A percentile compares a stretch with the other conserved stretches of the same genome.
Evolutionary conservation across 78 protist genomes (phyloP).

Genomic region (Planoprotostelium fungivorum): DNA sequence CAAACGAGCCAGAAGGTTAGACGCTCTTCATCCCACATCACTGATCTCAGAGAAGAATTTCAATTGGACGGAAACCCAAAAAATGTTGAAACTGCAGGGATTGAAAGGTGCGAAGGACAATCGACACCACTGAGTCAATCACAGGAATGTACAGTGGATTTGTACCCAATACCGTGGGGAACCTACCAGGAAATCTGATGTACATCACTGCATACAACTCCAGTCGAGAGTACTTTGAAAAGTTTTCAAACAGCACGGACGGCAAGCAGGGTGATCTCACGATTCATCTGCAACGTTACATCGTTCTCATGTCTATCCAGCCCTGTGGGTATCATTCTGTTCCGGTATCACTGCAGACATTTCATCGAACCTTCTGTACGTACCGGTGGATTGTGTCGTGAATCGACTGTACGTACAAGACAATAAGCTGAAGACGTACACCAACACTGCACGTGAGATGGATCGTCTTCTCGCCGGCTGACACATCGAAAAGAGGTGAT

Average conservation of each 20-base stretch:
- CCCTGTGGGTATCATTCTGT: not conserved
- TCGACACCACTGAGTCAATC: not conserved
- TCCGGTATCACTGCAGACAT: not conserved
- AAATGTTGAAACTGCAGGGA: not conserved
- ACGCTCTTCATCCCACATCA: not conserved
- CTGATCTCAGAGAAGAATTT: not conserved
- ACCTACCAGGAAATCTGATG: not conserved
- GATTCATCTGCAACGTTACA: not conserved
- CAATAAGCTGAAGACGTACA: not conserved
- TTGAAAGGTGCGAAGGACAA: not conserved
- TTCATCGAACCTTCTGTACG: not conserved
- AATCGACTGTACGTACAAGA: not conserved
- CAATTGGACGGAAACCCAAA: not conserved
- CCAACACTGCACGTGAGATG: not conserved
- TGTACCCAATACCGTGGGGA: not conserved
- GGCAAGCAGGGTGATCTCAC: not conserved
- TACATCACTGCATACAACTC: not conserved
- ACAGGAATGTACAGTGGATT: not conserved
- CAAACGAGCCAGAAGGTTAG: not conserved
- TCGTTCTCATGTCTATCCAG: not conserved
- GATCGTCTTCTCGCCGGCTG: not conserved
- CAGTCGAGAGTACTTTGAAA: not conserved
- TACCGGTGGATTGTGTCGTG: not conserved
- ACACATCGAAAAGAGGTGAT: not conserved
- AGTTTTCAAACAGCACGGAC: not conserved